Conservation (phyloP, 768 basidiomycete genomes). For the Filobasidium wieringae region DNA sequence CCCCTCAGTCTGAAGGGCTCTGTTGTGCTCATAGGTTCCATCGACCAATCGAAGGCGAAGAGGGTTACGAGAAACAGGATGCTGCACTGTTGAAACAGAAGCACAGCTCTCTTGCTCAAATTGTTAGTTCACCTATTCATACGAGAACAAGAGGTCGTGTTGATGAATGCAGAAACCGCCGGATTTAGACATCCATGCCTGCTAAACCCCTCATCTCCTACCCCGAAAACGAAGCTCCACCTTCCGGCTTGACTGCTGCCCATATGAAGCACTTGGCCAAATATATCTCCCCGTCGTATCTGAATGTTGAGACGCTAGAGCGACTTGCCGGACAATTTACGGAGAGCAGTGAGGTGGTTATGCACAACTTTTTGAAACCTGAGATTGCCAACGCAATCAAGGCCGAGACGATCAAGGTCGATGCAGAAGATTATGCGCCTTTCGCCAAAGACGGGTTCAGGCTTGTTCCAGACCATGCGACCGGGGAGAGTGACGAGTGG, state of each 20-base stretch:
- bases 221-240: constrained; percentile 25
- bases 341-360: constrained; percentile 73
- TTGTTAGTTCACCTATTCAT: constrained; percentile 49
- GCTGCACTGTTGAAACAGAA: constrained; percentile 45
- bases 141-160: neutral
- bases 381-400: constrained; percentile 60
- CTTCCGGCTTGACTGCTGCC: constrained; percentile 43
- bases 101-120: constrained; percentile 74
- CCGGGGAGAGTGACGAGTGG: constrained; percentile 57
- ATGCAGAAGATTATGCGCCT: constrained; percentile 45
- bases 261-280: constrained; percentile 59
- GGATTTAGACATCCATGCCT: constrained; percentile 26
- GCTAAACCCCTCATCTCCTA: constrained; percentile 41
- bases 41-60: constrained; percentile 76
- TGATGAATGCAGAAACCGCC: constrained; percentile 6
- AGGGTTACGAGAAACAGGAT: constrained; percentile 57
- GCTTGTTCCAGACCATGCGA: constrained; percentile 54
- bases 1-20: constrained; percentile 3
- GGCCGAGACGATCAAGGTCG: constrained; percentile 50
- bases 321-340: constrained; percentile 69
- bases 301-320: constrained; percentile 66
- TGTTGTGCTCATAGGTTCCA: constrained; percentile 50
- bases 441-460: constrained; percentile 36
- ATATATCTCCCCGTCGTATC: constrained; percentile 82
- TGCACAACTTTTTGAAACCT: constrained; percentile 69